A percentile compares a stretch with the other conserved stretches of the same genome.
These are phyloP conservation scores for Tribonema minus DNA, from an alignment of 108 stramenopile species.

Conservation along the genomic window DNA sequence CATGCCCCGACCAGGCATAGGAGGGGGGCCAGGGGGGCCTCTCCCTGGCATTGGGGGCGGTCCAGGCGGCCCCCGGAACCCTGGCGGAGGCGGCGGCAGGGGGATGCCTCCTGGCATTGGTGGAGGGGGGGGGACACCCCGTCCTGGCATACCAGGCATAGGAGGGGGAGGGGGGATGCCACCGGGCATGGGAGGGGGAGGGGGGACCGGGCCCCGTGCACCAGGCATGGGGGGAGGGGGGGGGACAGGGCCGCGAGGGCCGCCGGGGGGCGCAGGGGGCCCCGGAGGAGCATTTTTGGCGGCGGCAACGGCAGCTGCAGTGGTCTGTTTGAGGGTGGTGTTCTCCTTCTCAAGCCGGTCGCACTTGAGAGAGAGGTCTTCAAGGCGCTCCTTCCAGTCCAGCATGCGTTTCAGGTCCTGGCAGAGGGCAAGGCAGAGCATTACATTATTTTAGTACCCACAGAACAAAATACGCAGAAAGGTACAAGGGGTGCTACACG, in stretches of 20 bases:
- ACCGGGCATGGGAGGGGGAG: neutral
- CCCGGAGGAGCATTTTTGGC: too few relatives aligned
- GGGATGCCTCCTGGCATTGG: too few relatives aligned
- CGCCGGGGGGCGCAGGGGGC: neutral
- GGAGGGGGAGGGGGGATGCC: neutral
- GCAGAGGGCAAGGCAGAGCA: too few relatives aligned
- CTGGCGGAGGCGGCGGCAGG: too few relatives aligned
- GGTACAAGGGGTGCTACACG: too few relatives aligned
- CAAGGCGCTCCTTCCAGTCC: constrained; percentile 37
- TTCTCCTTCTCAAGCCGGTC: constrained; percentile 29
- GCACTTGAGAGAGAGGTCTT: constrained; percentile 35
- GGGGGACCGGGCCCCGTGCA: neutral
- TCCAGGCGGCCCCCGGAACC: too few relatives aligned
- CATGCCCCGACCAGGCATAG: neutral
- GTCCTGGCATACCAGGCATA: neutral
- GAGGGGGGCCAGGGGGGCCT: constrained; percentile 3
- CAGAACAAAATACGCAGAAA: too few relatives aligned
- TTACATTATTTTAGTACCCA: too few relatives aligned
- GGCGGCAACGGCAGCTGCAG: too few relatives aligned
- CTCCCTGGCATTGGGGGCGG: constrained; percentile 2
- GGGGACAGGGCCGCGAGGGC: neutral
- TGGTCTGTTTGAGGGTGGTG: neutral
- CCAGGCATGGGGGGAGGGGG: neutral
- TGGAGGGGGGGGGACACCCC: too few relatives aligned
- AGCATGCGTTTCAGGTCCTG: constrained; percentile 39